Conservation (phyloP, 2,329 filamentous ascomycete species). For the Trichoderma hamatum region DNA sequence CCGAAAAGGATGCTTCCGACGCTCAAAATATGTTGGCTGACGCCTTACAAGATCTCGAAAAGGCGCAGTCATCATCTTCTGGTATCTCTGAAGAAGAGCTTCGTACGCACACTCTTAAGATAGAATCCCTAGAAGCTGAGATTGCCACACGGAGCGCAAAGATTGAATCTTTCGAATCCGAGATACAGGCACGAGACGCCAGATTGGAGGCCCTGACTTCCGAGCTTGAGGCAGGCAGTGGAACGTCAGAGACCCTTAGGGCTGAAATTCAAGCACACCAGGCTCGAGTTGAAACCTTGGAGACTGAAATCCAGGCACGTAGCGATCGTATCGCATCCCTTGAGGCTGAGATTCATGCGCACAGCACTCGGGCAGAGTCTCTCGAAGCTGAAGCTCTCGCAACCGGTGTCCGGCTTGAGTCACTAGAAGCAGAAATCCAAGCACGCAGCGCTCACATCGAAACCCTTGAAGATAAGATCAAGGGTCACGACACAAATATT, state of each 20-base stretch:
- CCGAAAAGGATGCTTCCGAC: slow-evolving; percentile 44
- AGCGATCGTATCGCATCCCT: slow-evolving; percentile 45
- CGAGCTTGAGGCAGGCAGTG: slow-evolving; percentile 33
- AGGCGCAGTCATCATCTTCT: slow-evolving; percentile 35
- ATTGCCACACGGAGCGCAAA: slow-evolving; percentile 43
- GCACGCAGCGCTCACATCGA: slow-evolving; percentile 46
- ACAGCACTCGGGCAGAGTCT: slow-evolving; percentile 47
- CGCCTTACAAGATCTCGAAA: slow-evolving; percentile 45
- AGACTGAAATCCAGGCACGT: slow-evolving; percentile 37
- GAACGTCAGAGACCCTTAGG: slow-evolving; percentile 30
- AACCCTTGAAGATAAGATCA: slow-evolving; percentile 43
- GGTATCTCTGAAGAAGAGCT: slow-evolving; percentile 34
- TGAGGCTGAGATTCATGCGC: slow-evolving; percentile 46
- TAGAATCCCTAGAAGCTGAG: slow-evolving; percentile 31
- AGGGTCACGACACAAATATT: slow-evolving; percentile 50
- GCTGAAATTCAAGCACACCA: slow-evolving; percentile 34
- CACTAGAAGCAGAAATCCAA: slow-evolving; percentile 33
- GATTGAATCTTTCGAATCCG: slow-evolving; percentile 41
- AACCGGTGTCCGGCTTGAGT: slow-evolving; percentile 29
- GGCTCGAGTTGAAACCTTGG: slow-evolving; percentile 31
- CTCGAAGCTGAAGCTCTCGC: slow-evolving; percentile 44
- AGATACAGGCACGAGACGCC: slow-evolving; percentile 49
- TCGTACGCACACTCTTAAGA: slow-evolving; percentile 31
- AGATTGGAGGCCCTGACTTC: slow-evolving; percentile 50
- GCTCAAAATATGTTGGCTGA: slow-evolving; percentile 52